phyloP scores from a whole-genome alignment of 805 yeast species.

The Yarrowia osloensis region DNA sequence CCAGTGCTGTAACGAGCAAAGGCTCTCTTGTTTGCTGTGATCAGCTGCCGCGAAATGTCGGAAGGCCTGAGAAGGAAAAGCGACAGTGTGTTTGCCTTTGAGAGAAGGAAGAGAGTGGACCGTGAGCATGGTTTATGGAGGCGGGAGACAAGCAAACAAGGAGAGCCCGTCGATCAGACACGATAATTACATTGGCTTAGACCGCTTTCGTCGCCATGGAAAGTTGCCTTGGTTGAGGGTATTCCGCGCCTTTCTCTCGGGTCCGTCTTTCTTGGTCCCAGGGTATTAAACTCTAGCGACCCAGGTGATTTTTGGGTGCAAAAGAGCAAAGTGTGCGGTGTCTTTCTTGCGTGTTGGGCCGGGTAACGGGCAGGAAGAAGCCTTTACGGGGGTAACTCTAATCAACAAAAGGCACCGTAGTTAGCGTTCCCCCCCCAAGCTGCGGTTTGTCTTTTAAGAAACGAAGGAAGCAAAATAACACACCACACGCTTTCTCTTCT shows the following conservation, averaged over 20 bases:
- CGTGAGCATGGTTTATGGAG: too few species aligned
- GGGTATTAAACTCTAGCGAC: background rate
- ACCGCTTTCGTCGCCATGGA: background rate
- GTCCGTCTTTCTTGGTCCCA: too few species aligned
- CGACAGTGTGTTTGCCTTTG: too few species aligned
- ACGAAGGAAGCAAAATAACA: background rate
- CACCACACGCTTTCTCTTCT: background rate
- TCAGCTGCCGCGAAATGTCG: background rate
- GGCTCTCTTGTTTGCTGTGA: background rate
- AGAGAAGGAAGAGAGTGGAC: background rate
- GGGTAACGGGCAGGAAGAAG: background rate
- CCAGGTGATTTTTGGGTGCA: background rate
- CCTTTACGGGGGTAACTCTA: background rate
- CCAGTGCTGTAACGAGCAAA: background rate
- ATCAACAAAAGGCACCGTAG: background rate
- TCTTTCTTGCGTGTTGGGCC: background rate
- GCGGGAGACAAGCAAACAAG: too few species aligned
- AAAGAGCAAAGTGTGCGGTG: background rate
- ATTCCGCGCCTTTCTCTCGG: too few species aligned
- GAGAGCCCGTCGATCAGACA: too few species aligned
- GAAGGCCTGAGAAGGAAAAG: background rate
- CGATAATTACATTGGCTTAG: background rate
- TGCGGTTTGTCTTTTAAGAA: background rate
- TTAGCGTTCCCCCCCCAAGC: background rate
- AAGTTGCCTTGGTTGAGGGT: too few species aligned